phyloP scores from a whole-genome alignment of 202 grass and related monocot species.

The Hordeum pubiflorum region DNA sequence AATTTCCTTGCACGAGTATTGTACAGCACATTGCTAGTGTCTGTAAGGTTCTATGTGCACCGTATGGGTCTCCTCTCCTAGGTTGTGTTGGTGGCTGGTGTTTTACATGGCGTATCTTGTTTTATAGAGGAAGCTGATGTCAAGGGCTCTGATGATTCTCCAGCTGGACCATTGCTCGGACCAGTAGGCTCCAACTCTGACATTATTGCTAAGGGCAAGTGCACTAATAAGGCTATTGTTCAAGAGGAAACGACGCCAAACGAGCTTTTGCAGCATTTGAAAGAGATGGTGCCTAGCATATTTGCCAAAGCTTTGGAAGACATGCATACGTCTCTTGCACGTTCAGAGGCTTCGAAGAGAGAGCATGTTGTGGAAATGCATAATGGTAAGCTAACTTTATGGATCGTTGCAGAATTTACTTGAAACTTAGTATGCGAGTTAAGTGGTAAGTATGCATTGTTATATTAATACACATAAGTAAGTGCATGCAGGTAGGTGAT shows the following conservation, averaged over 20 bases:
- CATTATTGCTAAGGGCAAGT: conserved; percentile 7
- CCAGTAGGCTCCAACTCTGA: neutral
- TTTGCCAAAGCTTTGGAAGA: neutral
- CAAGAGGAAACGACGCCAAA: neutral
- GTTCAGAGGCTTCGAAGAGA: neutral
- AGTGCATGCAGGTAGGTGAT: neutral
- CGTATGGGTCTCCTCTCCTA: neutral
- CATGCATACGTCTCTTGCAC: neutral
- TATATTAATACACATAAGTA: neutral
- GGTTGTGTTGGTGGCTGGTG: neutral
- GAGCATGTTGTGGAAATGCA: neutral
- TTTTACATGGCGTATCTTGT: neutral
- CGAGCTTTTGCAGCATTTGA: neutral
- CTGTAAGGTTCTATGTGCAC: neutral
- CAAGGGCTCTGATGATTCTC: neutral
- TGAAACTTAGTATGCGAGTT: neutral
- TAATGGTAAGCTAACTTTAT: neutral
- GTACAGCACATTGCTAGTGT: neutral
- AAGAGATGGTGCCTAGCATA: neutral
- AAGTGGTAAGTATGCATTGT: neutral
- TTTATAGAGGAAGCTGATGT: conserved; percentile 15
- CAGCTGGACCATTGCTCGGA: neutral
- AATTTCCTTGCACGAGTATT: neutral
- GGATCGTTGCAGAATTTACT: neutral
- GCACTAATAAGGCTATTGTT: neutral